phyloP scores from a whole-genome alignment of 2,329 filamentous ascomycete genomes.

The Paecilomyces formosus region DNA sequence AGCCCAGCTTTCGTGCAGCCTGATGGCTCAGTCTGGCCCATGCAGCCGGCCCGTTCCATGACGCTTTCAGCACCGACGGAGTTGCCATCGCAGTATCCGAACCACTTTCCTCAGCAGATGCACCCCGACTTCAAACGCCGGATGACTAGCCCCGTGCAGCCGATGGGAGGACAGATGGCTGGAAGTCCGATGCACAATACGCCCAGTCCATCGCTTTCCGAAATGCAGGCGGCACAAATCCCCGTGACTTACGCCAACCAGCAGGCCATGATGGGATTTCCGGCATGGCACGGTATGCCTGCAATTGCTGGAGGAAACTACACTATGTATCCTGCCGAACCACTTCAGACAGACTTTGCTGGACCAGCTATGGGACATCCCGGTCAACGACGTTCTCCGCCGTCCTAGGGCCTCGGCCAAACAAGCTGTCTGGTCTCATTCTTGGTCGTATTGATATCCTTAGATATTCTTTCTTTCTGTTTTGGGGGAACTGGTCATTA shows the following conservation, averaged over 20 bases:
- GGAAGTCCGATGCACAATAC: conserved; percentile 9
- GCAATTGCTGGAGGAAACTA: conserved; percentile 25
- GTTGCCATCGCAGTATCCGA: conserved; percentile 17
- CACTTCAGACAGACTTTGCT: conserved; percentile 9
- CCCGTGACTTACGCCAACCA: conserved; percentile 23
- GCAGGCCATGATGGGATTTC: conserved; percentile 20
- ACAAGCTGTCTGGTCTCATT: conserved; percentile 2
- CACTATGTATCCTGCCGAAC: conserved; percentile 22
- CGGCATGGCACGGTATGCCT: conserved; percentile 21
- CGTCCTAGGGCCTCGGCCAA: conserved; percentile 6
- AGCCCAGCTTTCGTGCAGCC: conserved; percentile 24
- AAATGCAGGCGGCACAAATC: conserved; percentile 19
- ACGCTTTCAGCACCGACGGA: conserved; percentile 25
- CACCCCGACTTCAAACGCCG: conserved; percentile 27
- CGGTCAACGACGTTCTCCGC: conserved; percentile 16
- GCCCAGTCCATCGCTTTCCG: conserved; percentile 16
- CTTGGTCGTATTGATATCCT: conserved; percentile 4
- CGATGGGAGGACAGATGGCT: conserved; percentile 9
- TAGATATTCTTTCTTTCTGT: conserved; percentile 6
- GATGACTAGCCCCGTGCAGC: conserved; percentile 28
- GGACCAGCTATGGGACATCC: conserved; percentile 25
- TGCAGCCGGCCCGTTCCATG: conserved; percentile 24
- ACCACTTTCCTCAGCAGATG: conserved; percentile 21
- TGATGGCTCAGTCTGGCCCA: conserved; percentile 29
- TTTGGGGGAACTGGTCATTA: conserved; percentile 25